Conservation (phyloP, 805 yeast species). For the Schwanniomyces vanrijiae region DNA sequence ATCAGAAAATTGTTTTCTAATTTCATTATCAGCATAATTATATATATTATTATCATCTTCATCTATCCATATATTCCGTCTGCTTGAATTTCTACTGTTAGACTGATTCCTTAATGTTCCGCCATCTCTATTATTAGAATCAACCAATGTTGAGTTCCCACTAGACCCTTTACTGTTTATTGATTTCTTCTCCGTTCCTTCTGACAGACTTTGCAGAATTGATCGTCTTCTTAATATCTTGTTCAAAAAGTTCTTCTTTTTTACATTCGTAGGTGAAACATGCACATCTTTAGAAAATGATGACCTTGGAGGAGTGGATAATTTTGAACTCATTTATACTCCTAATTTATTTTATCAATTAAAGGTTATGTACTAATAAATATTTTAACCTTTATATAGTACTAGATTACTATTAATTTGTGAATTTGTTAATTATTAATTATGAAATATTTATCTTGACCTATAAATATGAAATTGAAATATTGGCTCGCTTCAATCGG, state of each 20-base stretch:
- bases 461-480: too few species aligned
- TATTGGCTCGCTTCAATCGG: not conserved
- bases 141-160: not conserved
- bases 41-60: slow-evolving; percentile 22
- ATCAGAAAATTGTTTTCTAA: slow-evolving; percentile 5
- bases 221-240: slow-evolving; percentile 13
- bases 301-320: slow-evolving; percentile 6
- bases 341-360: too few species aligned
- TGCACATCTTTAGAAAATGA: not conserved
- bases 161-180: not conserved
- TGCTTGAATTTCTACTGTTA: not conserved
- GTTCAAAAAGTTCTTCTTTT: slow-evolving; percentile 12
- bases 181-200: not conserved
- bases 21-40: slow-evolving; percentile 23
- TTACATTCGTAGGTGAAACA: slow-evolving; percentile 1
- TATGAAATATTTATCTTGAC: too few species aligned
- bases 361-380: not conserved
- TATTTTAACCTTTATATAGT: not conserved
- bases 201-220: slow-evolving; percentile 2
- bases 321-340: not conserved
- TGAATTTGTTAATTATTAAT: too few species aligned
- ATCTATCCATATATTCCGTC: slow-evolving; percentile 13
- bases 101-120: not conserved
- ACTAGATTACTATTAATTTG: too few species aligned
- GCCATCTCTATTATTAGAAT: not conserved